These are phyloP conservation scores for Cyclaneusma minus DNA, from an alignment of 2,329 filamentous ascomycete species.

Conservation along the genomic window DNA sequence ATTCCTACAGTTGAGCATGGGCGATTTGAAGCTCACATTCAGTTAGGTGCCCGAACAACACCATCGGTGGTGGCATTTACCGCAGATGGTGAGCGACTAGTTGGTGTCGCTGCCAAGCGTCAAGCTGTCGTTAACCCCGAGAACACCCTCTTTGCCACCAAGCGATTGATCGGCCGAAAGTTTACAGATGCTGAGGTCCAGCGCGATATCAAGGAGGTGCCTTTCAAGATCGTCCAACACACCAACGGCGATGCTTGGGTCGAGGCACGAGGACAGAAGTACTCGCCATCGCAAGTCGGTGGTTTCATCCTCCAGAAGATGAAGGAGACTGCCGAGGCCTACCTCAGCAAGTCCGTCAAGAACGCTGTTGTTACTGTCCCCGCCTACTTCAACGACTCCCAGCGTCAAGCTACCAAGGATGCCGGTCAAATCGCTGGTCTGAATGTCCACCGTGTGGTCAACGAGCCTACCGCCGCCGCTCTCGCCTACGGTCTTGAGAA, in stretches of 20 bases:
- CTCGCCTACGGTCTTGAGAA: slow-evolving; percentile 95
- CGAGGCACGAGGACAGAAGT: slow-evolving; percentile 81
- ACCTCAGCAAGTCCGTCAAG: slow-evolving; percentile 79
- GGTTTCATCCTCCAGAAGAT: slow-evolving; percentile 95
- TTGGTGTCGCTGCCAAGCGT: slow-evolving; percentile 94
- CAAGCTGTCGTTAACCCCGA: slow-evolving; percentile 97
- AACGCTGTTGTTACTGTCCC: slow-evolving; percentile 95
- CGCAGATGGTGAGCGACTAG: slow-evolving; percentile 86
- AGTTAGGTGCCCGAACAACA: slow-evolving; percentile 67
- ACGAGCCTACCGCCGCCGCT: slow-evolving; percentile 92
- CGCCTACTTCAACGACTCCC: slow-evolving; percentile 97
- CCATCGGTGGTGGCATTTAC: slow-evolving; percentile 93
- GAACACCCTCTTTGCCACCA: slow-evolving; percentile 96
- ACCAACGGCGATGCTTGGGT: slow-evolving; percentile 95
- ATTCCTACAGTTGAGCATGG: slow-evolving; percentile 6
- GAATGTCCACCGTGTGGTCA: slow-evolving; percentile 93
- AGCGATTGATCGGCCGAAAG: slow-evolving; percentile 97
- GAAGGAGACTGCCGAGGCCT: slow-evolving; percentile 96
- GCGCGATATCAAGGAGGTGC: slow-evolving; percentile 92
- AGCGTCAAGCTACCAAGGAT: slow-evolving; percentile 96
- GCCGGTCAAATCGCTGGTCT: slow-evolving; percentile 91
- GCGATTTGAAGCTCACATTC: slow-evolving; percentile 3
- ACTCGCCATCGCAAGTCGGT: slow-evolving; percentile 96
- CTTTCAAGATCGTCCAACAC: slow-evolving; percentile 98
- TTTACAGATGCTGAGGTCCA: slow-evolving; percentile 89